Percentiles rank a stretch among this genome's conserved stretches.
phyloP scores from a whole-genome alignment of 805 yeast genomes.

The Wickerhamomyces subpelliculosus region DNA sequence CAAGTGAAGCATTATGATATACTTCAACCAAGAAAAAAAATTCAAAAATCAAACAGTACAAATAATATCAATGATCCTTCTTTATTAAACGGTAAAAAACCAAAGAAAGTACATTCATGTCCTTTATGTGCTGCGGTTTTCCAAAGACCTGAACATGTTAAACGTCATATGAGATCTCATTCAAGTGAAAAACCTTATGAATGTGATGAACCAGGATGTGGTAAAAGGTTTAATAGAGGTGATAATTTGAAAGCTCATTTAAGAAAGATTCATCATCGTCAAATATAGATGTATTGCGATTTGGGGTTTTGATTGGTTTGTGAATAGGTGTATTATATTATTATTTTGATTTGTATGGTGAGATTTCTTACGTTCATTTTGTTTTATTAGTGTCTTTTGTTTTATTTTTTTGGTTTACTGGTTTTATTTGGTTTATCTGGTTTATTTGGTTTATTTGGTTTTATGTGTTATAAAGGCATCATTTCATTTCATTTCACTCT shows the following conservation, averaged over 20 bases:
- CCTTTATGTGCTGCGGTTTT: constrained; percentile 56
- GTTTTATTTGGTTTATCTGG: background rate
- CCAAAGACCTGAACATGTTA: constrained; percentile 70
- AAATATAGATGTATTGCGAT: background rate
- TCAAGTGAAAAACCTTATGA: constrained; percentile 71
- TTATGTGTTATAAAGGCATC: background rate
- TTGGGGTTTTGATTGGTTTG: background rate
- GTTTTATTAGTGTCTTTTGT: background rate
- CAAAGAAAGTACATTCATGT: constrained; percentile 54
- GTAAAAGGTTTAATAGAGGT: constrained; percentile 59
- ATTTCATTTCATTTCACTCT: background rate
- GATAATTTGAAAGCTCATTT: constrained; percentile 79
- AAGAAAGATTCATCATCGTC: constrained; percentile 47
- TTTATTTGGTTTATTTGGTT: background rate
- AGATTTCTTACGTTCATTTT: background rate
- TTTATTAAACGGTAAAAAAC: constrained; percentile 27
- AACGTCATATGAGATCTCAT: constrained; percentile 71
- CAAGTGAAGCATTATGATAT: constrained; percentile 19
- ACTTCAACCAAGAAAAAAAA: constrained; percentile 16
- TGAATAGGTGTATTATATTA: background rate
- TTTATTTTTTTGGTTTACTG: background rate
- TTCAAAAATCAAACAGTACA: constrained; percentile 14
- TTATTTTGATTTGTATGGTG: background rate
- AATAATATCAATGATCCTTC: constrained; percentile 11
- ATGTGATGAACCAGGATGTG: constrained; percentile 60